Evolutionary conservation across 371 early-diverging fungal species (phyloP), one percentile per base, ranked within the genome.

Genomic region (Mucor racemosus): DNA sequence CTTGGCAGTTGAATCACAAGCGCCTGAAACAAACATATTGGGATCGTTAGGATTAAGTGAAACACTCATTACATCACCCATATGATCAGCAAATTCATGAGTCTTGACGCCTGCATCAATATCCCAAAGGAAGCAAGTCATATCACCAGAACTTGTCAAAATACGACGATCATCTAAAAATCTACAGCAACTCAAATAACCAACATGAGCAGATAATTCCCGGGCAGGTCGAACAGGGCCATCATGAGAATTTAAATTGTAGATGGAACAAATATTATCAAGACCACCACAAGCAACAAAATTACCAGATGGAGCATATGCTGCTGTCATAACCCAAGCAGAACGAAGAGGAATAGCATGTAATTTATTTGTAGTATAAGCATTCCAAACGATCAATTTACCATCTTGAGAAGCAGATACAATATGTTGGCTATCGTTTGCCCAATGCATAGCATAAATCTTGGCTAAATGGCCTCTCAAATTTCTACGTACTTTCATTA

Each of bases 371-470:
- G 98, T 96, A 44, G 96, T 90, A 74, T 92, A 96, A 21, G 97
- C 95, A 71, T 99, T 96, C 98, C 99, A 99, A 36, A 98, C 96
- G 62, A 99, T 96, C 58, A 99, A 85, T 78, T 98, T 99, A 62
- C 99, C 98, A 76, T 99, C 99, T 84, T 99, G 99, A 56, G 98
- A 97, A 21, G 99, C 98, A 53, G 94, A 92, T 7, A 99, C 97
- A 8, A 99, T 78, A 73, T 97, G 97, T 34, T 93, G 89, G 74
- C 92, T 94, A 79, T 97, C 97, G 15, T 84, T 83, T 1, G 96
- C 93, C 97, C 98, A 99, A 78, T 99, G 97, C 98, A 99, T 97
- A n/a, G 99, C 97, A 75, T 99, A 98, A 67, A 99, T 95, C 75
- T 99, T 99, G 39, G 97, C 97, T 58, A 97, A 82, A 81, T 99